Conservation (phyloP, 2,329 filamentous ascomycete species). For the Arthrobotrys sinensis region DNA sequence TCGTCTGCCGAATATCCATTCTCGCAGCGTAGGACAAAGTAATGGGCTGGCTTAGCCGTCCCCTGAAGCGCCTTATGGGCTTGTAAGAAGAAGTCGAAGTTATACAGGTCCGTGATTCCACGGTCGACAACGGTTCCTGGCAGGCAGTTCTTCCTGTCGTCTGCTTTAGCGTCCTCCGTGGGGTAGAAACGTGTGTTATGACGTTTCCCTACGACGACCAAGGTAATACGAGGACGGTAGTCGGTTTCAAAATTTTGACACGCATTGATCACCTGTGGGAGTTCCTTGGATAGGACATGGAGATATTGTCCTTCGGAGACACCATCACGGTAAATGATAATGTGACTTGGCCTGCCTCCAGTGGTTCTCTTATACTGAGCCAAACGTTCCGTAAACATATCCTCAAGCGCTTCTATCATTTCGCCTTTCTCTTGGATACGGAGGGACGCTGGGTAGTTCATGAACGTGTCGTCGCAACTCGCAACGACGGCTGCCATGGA, state of each 20-base stretch:
- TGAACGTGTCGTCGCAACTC: constrained; percentile 78
- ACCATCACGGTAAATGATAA: constrained; percentile 89
- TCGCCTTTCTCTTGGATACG: constrained; percentile 41
- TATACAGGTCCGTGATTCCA: constrained; percentile 76
- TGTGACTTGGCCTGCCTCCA: constrained; percentile 76
- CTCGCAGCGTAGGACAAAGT: constrained; percentile 73
- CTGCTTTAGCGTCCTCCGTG: constrained; percentile 71
- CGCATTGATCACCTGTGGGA: constrained; percentile 77
- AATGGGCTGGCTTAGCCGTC: constrained; percentile 87
- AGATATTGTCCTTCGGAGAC: constrained; percentile 88
- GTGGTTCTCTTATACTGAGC: constrained; percentile 5
- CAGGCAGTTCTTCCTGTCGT: constrained; percentile 74
- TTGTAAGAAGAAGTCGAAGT: constrained; percentile 90
- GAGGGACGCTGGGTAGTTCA: constrained; percentile 79
- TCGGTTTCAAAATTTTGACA: constrained; percentile 69
- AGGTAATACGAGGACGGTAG: constrained; percentile 75
- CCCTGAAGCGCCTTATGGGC: constrained; percentile 87
- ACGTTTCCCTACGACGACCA: constrained; percentile 88
- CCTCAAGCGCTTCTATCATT: constrained; percentile 15
- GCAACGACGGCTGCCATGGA: constrained; percentile 87
- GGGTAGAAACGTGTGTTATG: constrained; percentile 93
- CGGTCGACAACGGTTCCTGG: constrained; percentile 89
- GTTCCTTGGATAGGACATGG: constrained; percentile 78
- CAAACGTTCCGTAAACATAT: constrained; percentile 42
- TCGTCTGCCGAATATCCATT: constrained; percentile 44